Evolutionary conservation across 2,329 filamentous ascomycete genomes (phyloP), one percentile per base, ranked within the genome.

Genomic region (Penicillium sp.): DNA sequence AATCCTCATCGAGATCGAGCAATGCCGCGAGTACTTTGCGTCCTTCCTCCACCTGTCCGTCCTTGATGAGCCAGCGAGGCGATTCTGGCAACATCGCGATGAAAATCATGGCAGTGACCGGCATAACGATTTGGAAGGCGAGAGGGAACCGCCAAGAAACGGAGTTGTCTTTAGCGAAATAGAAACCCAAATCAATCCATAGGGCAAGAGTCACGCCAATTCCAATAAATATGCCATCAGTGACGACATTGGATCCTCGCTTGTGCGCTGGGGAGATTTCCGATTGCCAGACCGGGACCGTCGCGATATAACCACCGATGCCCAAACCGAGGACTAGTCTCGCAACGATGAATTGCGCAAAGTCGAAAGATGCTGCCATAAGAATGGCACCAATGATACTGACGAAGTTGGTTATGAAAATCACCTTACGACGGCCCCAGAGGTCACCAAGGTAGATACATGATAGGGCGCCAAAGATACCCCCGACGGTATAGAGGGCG

Each of bases 341-440:
- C 0, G 78, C 78, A 29, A 79, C 69, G 13, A 77, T 72, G 59
- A 81, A 77, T 53, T 81, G 79, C 5, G 71, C 69, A 45, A 80
- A 68, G n/a, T 69, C 58, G 59, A 77, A 80, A n/a, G 76, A 72
- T 3, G 76, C 74, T 56, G 73, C 75, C 63, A 80, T 71, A 2
- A 81, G 63, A 3, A 76, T 68, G 38, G 76, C 71, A 14, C 78
- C 79, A 42, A 80, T 70, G 16, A 78, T 69, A 5, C 75, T 74
- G 32, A 76, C 63, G 6, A 73, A 40, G 9, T 74, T 73, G 14
- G 72, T 77, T 14, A 72, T 58, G 53, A 79, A 74, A 58, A 79
- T 78, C 18, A 77, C 73, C 56, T 75, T 74, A 32, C 74, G 74
- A 48, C 79, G 76, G 49, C 79, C 79, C 14, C 79, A 72, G 11